Percentiles rank a stretch among this genome's conserved stretches.
Evolutionary conservation across 805 yeast species (phyloP).

Genomic region (Yueomyces sinensis): DNA sequence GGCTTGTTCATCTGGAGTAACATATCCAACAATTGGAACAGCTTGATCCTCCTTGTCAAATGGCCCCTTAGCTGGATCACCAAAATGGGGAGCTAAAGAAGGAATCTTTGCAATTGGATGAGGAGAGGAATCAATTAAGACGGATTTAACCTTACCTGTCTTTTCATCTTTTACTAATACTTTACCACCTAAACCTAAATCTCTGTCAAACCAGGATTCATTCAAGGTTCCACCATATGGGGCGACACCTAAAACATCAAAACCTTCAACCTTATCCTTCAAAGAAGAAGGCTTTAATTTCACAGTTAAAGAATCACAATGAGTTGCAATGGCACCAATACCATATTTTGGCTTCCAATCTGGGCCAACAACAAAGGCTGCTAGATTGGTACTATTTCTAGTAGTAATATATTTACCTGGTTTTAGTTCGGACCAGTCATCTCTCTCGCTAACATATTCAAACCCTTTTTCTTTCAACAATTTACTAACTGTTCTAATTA

Average conservation of each 20-base stretch:
- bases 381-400: slow-evolving; percentile 54
- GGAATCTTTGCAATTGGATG: slow-evolving; percentile 72
- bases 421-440: slow-evolving; percentile 20
- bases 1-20: slow-evolving; percentile 22
- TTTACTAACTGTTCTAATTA: slow-evolving; percentile 37
- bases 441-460: slow-evolving; percentile 48
- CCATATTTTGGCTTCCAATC: slow-evolving; percentile 54
- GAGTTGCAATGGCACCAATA: slow-evolving; percentile 61
- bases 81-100: slow-evolving; percentile 80
- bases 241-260: slow-evolving; percentile 68
- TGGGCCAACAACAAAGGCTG: slow-evolving; percentile 58
- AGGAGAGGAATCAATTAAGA: slow-evolving; percentile 45
- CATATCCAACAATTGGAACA: slow-evolving; percentile 64
- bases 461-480: slow-evolving; percentile 49
- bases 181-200: slow-evolving; percentile 74
- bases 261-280: slow-evolving; percentile 54
- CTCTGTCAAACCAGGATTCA: slow-evolving; percentile 71
- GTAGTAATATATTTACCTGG: slow-evolving; percentile 36
- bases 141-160: slow-evolving; percentile 25
- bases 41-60: slow-evolving; percentile 67
- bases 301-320: slow-evolving; percentile 59
- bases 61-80: slow-evolving; percentile 52
- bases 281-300: slow-evolving; percentile 60
- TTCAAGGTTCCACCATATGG: slow-evolving; percentile 67
- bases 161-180: slow-evolving; percentile 37